A percentile compares a stretch with the other conserved stretches of the same genome.
phyloP scores from a whole-genome alignment of 805 yeast species.

The Sugiyamaella boreocaroliniensis region DNA sequence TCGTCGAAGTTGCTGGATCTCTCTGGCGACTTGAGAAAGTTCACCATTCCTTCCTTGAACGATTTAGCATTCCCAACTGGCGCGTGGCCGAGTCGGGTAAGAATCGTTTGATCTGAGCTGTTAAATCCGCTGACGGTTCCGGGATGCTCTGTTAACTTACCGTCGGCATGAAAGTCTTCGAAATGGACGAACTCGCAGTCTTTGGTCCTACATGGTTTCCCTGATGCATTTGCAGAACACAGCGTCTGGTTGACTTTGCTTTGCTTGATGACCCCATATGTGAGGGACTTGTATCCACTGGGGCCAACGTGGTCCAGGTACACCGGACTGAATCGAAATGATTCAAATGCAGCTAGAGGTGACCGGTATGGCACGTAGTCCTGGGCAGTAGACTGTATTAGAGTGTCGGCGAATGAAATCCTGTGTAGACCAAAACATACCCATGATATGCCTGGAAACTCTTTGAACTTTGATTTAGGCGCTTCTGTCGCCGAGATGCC shows the following conservation, averaged over 20 bases:
- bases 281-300: slow-evolving; percentile 16
- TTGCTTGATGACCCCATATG: slow-evolving; percentile 13
- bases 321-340: slow-evolving; percentile 23
- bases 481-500: no score
- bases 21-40: slow-evolving; percentile 1
- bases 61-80: slow-evolving; percentile 10
- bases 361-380: slow-evolving; percentile 18
- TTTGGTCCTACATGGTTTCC: slow-evolving; percentile 10
- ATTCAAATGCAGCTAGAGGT: slow-evolving; percentile 20
- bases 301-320: slow-evolving; percentile 9
- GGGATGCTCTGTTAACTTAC: slow-evolving; percentile 6
- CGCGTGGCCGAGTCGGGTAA: slow-evolving; percentile 10
- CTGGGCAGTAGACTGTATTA: not conserved
- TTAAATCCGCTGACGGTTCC: not conserved
- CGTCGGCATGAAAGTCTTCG: slow-evolving; percentile 11
- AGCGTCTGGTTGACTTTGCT: slow-evolving; percentile 3
- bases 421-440: no score
- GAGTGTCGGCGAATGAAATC: not conserved
- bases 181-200: slow-evolving; percentile 18
- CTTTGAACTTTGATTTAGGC: no score
- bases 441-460: no score
- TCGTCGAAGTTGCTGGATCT: slow-evolving; percentile 8
- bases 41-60: slow-evolving; percentile 4
- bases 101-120: slow-evolving; percentile 8
- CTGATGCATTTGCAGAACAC: no score